phyloP scores from a whole-genome alignment of 192 early-diverging fungal genomes.

The Dispira parvispora region DNA sequence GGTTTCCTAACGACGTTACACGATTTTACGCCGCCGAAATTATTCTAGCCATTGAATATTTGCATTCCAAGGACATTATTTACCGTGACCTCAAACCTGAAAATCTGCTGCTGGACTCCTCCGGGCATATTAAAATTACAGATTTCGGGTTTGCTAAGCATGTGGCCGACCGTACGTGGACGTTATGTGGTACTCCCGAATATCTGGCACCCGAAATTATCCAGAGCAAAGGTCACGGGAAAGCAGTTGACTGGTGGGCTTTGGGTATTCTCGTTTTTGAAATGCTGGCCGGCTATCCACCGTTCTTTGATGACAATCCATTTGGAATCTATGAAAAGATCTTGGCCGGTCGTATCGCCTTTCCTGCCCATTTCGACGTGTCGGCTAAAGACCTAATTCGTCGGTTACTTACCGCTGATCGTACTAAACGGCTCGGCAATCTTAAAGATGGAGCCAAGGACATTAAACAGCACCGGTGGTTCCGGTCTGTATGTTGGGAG shows the following conservation, averaged over 20 bases:
- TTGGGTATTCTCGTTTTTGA: slow-evolving; percentile 95
- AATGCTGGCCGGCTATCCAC: slow-evolving; percentile 95
- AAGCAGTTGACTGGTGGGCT: slow-evolving; percentile 99
- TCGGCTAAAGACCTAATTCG: slow-evolving; percentile 81
- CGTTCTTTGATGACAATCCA: slow-evolving; percentile 94
- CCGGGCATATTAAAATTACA: slow-evolving; percentile 91
- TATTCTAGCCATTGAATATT: slow-evolving; percentile 84
- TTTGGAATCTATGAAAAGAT: slow-evolving; percentile 99
- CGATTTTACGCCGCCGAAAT: slow-evolving; percentile 93
- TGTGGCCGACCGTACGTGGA: slow-evolving; percentile 84
- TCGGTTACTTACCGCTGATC: slow-evolving; percentile 77
- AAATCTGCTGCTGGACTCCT: slow-evolving; percentile 61
- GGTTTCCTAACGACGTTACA: slow-evolving; percentile 90
- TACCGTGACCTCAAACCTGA: slow-evolving; percentile 97
- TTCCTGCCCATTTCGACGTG: slow-evolving; percentile 74
- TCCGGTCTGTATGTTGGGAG: slow-evolving; percentile 83
- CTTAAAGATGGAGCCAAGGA: slow-evolving; percentile 81
- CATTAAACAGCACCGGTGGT: slow-evolving; percentile 91
- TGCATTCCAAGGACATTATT: slow-evolving; percentile 87
- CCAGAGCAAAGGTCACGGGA: slow-evolving; percentile 90
- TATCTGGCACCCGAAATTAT: slow-evolving; percentile 97
- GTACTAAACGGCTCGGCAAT: slow-evolving; percentile 87
- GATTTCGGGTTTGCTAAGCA: slow-evolving; percentile 98
- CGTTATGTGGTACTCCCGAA: slow-evolving; percentile 93
- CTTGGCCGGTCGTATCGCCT: slow-evolving; percentile 71